These are phyloP conservation scores for Starmerella floris DNA, from an alignment of 805 yeast genomes.

Conservation along the genomic window DNA sequence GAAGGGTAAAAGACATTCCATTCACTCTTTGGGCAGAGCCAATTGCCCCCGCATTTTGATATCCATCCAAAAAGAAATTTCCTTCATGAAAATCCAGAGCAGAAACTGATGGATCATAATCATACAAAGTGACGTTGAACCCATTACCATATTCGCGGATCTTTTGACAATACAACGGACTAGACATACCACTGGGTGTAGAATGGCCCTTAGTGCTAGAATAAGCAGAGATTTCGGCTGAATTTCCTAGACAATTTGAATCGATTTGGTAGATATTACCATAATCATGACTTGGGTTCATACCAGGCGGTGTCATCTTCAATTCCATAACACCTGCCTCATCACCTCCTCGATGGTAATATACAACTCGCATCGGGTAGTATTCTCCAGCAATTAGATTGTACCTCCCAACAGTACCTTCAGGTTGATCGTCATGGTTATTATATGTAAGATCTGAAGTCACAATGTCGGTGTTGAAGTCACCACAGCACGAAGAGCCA, in stretches of 20 bases:
- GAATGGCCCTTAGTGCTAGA: not conserved
- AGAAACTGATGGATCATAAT: not conserved
- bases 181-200: not conserved
- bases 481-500: conserved; percentile 6
- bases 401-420: not conserved
- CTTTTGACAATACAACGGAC: no score
- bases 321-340: no score
- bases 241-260: not conserved
- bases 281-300: no score
- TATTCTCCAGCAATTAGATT: not conserved
- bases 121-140: not conserved
- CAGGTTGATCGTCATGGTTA: not conserved
- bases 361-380: conserved; percentile 5
- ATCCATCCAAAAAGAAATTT: not conserved
- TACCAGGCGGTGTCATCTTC: no score
- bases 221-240: not conserved
- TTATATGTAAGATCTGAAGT: not conserved
- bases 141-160: not conserved
- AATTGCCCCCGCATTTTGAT: not conserved
- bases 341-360: not conserved
- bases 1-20: no score
- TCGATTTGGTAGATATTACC: no score
- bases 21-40: not conserved
- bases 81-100: not conserved
- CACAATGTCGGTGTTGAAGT: not conserved